Conservation (phyloP, 192 early-diverging fungal genomes). For the Geosiphon pyriformis region DNA sequence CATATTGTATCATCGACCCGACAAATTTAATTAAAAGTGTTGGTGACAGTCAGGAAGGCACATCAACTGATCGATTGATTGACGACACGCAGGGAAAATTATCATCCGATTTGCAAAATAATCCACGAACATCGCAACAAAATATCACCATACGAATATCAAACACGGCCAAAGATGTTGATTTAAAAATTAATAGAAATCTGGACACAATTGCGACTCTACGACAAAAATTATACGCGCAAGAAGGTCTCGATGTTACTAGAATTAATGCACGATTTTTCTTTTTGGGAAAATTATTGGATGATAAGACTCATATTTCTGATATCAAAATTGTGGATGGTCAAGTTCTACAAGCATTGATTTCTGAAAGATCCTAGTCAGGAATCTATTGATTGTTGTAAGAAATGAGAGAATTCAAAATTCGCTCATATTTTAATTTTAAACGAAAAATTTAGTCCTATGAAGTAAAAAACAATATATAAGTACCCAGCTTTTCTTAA, state of each 20-base stretch:
- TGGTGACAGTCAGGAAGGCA: slow-evolving; percentile 2
- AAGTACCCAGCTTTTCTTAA: too few species aligned
- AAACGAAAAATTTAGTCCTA: too few species aligned
- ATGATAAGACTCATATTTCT: slow-evolving; percentile 19
- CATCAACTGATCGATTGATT: background rate
- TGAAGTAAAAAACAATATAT: too few species aligned
- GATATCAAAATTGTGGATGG: slow-evolving; percentile 6
- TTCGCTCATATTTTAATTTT: too few species aligned
- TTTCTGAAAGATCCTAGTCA: slow-evolving; percentile 16
- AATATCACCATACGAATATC: slow-evolving; percentile 34
- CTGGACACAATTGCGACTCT: slow-evolving; percentile 32
- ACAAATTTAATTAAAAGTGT: slow-evolving; percentile 40
- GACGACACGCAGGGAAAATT: slow-evolving; percentile 12
- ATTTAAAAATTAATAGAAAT: slow-evolving; percentile 24
- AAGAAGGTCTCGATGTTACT: slow-evolving; percentile 15
- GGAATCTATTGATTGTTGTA: too few species aligned
- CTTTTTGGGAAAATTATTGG: slow-evolving; percentile 44
- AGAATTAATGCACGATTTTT: slow-evolving; percentile 37
- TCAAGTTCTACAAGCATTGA: slow-evolving; percentile 23
- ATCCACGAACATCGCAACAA: background rate
- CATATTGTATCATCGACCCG: slow-evolving; percentile 58
- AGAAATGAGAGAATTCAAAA: too few species aligned
- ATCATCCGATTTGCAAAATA: background rate
- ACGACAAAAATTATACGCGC: slow-evolving; percentile 24
- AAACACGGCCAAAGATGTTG: slow-evolving; percentile 17